phyloP scores from a whole-genome alignment of 768 basidiomycete species.

The Pleurotus djamor region DNA sequence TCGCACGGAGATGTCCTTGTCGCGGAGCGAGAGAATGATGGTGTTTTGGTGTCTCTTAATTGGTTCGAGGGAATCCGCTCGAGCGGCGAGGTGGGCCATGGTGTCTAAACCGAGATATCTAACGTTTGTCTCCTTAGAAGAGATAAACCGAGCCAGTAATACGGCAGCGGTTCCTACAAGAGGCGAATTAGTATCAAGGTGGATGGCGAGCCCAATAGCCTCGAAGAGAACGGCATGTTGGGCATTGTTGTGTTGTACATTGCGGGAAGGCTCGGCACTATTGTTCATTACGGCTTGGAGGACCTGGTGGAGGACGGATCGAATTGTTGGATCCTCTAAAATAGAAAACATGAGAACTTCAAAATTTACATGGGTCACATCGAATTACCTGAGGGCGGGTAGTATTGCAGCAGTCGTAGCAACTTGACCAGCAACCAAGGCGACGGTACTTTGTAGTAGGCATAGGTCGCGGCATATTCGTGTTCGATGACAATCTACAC shows the following conservation, averaged over 20 bases:
- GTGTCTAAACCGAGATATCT: constrained; percentile 97
- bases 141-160: constrained; percentile 92
- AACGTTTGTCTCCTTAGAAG: constrained; percentile 98
- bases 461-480: constrained; percentile 85
- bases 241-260: constrained; percentile 98
- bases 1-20: constrained; percentile 97
- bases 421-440: constrained; percentile 99
- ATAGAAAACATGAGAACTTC: too few relatives aligned
- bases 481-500: constrained; percentile 84
- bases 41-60: constrained; percentile 96
- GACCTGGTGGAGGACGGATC: constrained; percentile 74
- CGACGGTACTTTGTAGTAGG: constrained; percentile 97
- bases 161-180: constrained; percentile 87
- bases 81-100: constrained; percentile 96
- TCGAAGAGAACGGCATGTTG: constrained; percentile 99
- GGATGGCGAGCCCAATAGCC: constrained; percentile 95
- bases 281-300: constrained; percentile 90
- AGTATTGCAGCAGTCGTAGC: constrained; percentile 90
- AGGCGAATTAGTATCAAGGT: constrained; percentile 87
- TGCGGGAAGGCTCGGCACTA: constrained; percentile 85
- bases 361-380: too few relatives aligned
- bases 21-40: constrained; percentile 90
- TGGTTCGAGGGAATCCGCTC: constrained; percentile 85
- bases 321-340: constrained; percentile 81
- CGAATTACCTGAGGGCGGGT: constrained; percentile 81